Evolutionary conservation across 2,329 filamentous ascomycete genomes (phyloP).

Genomic region (Byssochlamys sp.): DNA sequence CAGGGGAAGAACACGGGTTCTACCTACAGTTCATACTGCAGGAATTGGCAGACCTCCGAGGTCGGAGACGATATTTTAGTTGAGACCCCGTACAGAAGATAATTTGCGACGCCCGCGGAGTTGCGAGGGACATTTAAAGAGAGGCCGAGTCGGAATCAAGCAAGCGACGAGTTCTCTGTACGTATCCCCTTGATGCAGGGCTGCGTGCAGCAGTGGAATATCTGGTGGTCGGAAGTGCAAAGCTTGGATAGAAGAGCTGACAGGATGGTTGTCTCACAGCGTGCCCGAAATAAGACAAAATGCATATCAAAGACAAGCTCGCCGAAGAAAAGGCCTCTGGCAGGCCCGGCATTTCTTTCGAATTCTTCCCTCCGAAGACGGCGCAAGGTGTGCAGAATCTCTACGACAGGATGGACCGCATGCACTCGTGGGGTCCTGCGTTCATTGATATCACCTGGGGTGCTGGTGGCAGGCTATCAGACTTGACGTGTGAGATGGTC

Average conservation of each 20-base stretch:
- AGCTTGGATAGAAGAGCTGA: neutral
- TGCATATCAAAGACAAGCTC: conserved; percentile 95
- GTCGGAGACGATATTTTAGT: conserved; percentile 37
- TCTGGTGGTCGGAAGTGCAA: neutral
- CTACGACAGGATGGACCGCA: conserved; percentile 98
- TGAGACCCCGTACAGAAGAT: conserved; percentile 9
- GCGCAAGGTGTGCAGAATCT: conserved; percentile 85
- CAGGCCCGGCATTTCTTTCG: conserved; percentile 90
- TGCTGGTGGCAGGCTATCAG: conserved; percentile 79
- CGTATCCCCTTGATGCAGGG: neutral
- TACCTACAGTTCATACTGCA: conserved; percentile 41
- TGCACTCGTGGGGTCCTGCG: conserved; percentile 85
- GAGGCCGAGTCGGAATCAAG: neutral
- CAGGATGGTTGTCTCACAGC: neutral
- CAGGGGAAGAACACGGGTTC: neutral
- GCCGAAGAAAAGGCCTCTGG: conserved; percentile 67
- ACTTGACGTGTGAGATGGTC: conserved; percentile 95
- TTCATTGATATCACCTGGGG: conserved; percentile 99
- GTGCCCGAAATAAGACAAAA: conserved; percentile 40
- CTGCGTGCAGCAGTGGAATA: neutral
- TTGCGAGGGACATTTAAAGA: neutral
- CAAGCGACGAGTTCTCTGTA: neutral
- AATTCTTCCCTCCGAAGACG: conserved; percentile 98
- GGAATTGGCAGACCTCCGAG: conserved; percentile 43
- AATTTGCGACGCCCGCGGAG: neutral